Evolutionary conservation across 257 asterid species (phyloP).

Genomic region (Asclepias syriaca): DNA sequence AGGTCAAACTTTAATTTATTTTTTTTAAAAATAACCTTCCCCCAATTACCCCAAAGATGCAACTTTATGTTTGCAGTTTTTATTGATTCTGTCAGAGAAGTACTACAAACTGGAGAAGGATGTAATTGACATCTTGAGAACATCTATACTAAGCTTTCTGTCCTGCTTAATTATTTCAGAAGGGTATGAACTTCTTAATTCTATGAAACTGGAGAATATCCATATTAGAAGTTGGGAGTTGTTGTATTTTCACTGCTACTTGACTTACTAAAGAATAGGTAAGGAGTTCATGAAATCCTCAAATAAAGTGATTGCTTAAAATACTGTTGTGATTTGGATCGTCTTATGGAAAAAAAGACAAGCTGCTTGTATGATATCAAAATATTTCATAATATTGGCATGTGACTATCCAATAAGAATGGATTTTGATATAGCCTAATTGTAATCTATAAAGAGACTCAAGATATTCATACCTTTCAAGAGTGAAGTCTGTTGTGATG

Average conservation of each 20-base stretch:
- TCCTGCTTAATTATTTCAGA: neutral
- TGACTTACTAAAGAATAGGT: slow-evolving; percentile 3
- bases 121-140: neutral
- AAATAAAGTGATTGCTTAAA: neutral
- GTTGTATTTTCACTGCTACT: neutral
- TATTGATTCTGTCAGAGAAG: too few species aligned
- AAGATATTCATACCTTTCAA: neutral
- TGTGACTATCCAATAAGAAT: neutral
- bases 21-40: too few species aligned
- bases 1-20: neutral
- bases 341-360: neutral
- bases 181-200: neutral
- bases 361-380: neutral
- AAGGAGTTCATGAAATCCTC: neutral
- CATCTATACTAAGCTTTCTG: neutral
- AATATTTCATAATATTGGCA: neutral
- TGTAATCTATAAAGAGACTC: neutral
- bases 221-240: neutral
- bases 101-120: neutral
- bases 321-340: neutral
- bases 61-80: too few species aligned
- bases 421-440: neutral
- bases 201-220: neutral
- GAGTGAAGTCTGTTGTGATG: neutral
- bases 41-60: too few species aligned